Conservation (phyloP, 1,139 yeast genomes). For the Eremothecium cymbalariae region DNA sequence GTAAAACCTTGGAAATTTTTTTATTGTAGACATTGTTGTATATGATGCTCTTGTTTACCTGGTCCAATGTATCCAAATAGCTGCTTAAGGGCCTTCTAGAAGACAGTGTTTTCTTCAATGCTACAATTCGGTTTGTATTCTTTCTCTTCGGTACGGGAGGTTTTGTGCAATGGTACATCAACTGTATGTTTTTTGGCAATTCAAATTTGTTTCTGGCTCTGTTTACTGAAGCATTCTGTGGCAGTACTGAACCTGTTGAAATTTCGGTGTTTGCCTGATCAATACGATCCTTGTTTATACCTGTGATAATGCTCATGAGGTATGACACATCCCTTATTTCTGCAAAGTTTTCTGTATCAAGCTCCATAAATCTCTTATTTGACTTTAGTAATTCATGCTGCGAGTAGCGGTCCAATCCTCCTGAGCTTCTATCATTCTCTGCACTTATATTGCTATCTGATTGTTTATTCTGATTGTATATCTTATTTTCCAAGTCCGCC, state of each 20-base stretch:
- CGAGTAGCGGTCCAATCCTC: conserved; percentile 22
- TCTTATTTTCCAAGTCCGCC: conserved; percentile 29
- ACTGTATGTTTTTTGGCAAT: conserved; percentile 24
- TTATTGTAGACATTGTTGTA: conserved; percentile 29
- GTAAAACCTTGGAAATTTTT: conserved; percentile 29
- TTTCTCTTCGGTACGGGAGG: conserved; percentile 27
- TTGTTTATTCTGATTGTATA: conserved; percentile 17
- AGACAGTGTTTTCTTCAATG: conserved; percentile 26
- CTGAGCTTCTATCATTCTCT: conserved; percentile 7
- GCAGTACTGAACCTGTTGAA: conserved; percentile 10
- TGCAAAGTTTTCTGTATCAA: conserved; percentile 28
- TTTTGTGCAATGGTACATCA: conserved; percentile 30
- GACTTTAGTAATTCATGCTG: conserved; percentile 29
- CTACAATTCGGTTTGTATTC: conserved; percentile 27
- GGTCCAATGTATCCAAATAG: conserved; percentile 29
- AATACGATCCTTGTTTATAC: conserved; percentile 27
- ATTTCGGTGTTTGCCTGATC: conserved; percentile 19
- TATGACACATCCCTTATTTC: conserved; percentile 27
- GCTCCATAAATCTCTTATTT: conserved; percentile 28
- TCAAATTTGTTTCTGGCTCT: conserved; percentile 24
- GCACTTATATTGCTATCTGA: neutral
- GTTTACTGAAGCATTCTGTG: conserved; percentile 10
- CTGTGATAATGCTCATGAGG: conserved; percentile 26
- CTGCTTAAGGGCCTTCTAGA: conserved; percentile 28
- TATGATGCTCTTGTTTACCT: conserved; percentile 26